Base-by-base conservation (phyloP, 192 early-diverging fungal species). In the Pilaira anomala region DNA sequence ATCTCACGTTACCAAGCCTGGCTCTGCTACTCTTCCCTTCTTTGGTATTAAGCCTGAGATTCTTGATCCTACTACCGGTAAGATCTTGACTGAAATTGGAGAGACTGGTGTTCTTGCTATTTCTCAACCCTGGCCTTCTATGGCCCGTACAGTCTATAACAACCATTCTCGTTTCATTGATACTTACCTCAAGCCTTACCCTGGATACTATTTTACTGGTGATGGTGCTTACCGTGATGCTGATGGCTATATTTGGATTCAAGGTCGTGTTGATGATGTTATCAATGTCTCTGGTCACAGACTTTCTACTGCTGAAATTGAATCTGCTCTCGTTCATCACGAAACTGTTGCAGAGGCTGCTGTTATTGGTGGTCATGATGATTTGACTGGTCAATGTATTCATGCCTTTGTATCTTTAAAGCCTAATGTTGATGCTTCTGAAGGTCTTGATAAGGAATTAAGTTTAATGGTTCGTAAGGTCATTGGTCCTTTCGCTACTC, bases 231-330 rank as follows among this genome's bases (percentile, higher is more conserved):
- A 83, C 48, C 81, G 91, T 53, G 95, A 98, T 67, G 80, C 85
- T 50, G 95, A 98, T 69, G 94, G 92, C 40, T 98, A 94, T 82
- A 88, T 88, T 78, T 98, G 95, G 95, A 87, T 98, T 63, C 86
- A 88, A 46, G 95, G 95, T 40, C 89, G 95, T 64, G 91, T 93
- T 49, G 69, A 71, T 66, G 69, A 97, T 72, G 95, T 97, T 36
- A 96, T 97, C 76, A 96, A 95, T 76, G 94, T 97, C 39, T 86
- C 90, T 6, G 95, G 95, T 24, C 95, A 97, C 79, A 88, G 95
- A 68, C 78, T 97, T 71, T 87, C 84, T 24, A 96, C 95, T 18
- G 87, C 95, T 33, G 95, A 97, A 80, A 89, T 97, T 64, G 94
- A 97, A 74, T 91, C 89, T 42, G 93, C 93, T 7, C 80, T 95